These are phyloP conservation scores for Tulasnella sp. DNA, from an alignment of 768 basidiomycete genomes.

Conservation along the genomic window DNA sequence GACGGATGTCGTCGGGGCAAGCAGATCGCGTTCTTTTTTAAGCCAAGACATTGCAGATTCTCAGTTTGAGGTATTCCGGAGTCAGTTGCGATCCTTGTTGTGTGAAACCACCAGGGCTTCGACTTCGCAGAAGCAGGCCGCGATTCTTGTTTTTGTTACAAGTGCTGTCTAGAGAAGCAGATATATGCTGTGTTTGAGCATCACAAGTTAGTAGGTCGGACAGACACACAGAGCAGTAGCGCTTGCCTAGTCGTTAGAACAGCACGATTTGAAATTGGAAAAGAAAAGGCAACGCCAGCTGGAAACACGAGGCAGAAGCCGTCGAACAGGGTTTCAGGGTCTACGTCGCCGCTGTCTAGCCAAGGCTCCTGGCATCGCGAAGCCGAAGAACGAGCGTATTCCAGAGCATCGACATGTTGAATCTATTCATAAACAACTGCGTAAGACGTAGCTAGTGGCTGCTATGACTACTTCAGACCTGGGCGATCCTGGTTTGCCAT, in stretches of 20 bases:
- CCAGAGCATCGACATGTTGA: not conserved
- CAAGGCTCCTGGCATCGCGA: not conserved
- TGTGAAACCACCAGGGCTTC: not conserved
- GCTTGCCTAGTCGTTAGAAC: not conserved
- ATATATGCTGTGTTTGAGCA: not conserved
- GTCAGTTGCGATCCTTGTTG: not conserved
- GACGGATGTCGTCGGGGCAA: not conserved
- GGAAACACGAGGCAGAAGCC: not conserved
- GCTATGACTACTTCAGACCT: too few species aligned
- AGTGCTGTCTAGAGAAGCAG: not conserved
- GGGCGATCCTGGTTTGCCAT: too few species aligned
- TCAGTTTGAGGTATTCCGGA: not conserved
- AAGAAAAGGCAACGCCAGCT: not conserved
- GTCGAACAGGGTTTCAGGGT: not conserved
- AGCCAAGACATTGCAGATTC: constrained; percentile 14
- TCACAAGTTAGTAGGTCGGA: not conserved
- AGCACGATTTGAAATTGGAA: not conserved
- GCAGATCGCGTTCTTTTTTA: constrained; percentile 9
- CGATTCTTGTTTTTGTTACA: not conserved
- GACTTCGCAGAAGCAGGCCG: not conserved
- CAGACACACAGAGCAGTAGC: not conserved
- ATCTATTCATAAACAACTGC: too few species aligned
- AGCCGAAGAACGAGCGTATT: not conserved
- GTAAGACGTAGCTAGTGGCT: too few species aligned
- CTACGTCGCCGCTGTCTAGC: not conserved